Base-by-base conservation (phyloP, 2,329 filamentous ascomycete genomes). In the Lachnellula willkommii region DNA sequence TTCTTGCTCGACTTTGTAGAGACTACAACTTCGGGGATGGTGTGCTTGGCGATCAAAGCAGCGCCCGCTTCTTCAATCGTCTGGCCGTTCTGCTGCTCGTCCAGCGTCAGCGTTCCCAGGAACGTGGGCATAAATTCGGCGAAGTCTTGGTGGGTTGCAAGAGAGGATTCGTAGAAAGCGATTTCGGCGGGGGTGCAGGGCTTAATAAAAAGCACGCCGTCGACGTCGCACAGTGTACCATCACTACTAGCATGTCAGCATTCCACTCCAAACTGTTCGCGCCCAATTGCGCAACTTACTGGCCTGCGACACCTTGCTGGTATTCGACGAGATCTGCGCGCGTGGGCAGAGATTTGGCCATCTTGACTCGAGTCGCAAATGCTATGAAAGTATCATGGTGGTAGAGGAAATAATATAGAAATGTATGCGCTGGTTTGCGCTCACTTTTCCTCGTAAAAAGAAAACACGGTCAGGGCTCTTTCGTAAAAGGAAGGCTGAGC, bases 151-250 rank as follows among this genome's bases (percentile, higher is more conserved):
- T 95, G 87, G 22, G 79, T 73, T 36, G 80, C 73, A 51, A 73
- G 71, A 28, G 85, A 69, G 26, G 76, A 85, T 70, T 96, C 83
- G 77, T 99, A 99, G 72, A 99, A 99, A 46, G 84, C 80, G 65
- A 97, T 84, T 74, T 99, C 94, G 61, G 85, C 79, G 60, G 84
- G 75, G 0, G 89, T 95, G 72, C 93, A 97, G 17, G 94, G 94
- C 74, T 99, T 99, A 69, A 96, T 90, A 70, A 99, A 89, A 36
- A 97, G 78, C 61, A 88, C 83, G 69, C 94, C 94, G 52, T 89
- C 84, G 54, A 81, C 78, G 68, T 95, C 90, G 69, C 87, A 91
- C 66, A 95, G 82, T 47, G 95, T 93, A 62, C 94, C 94, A 64
- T 95, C 92, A 74, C 92, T 96, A 69, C 47, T 46, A 22, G 54